A percentile compares a stretch with the other conserved stretches of the same genome.
phyloP scores from a whole-genome alignment of 1,284 basidiomycete genomes.

The Heterobasidion occidentale region DNA sequence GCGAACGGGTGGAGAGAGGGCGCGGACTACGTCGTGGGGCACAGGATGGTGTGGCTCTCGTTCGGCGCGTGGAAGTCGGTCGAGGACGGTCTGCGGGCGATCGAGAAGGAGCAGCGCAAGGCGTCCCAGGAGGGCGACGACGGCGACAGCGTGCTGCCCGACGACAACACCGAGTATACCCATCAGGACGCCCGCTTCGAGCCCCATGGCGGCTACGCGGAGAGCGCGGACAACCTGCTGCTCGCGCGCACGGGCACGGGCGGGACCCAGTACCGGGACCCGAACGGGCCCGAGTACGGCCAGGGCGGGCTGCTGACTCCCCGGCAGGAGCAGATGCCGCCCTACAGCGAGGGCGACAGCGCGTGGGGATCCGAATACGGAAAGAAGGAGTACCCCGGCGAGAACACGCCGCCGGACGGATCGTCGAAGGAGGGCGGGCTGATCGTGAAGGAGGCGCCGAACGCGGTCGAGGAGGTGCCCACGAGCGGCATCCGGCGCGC shows the following conservation, averaged over 20 bases:
- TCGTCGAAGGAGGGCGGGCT: slow-evolving; percentile 43
- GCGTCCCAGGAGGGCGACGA: slow-evolving; percentile 32
- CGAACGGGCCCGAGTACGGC: slow-evolving; percentile 41
- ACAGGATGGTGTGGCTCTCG: slow-evolving; percentile 65
- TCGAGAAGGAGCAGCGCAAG: slow-evolving; percentile 57
- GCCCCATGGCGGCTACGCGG: slow-evolving; percentile 28
- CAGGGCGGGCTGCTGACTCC: slow-evolving; percentile 43
- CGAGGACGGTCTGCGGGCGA: slow-evolving; percentile 68
- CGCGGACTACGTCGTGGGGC: slow-evolving; percentile 61
- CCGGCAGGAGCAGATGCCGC: slow-evolving; percentile 20
- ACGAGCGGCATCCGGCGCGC: slow-evolving; percentile 62
- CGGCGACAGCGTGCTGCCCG: slow-evolving; percentile 42
- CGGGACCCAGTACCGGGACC: slow-evolving; percentile 41
- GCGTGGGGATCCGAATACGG: slow-evolving; percentile 50
- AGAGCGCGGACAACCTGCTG: slow-evolving; percentile 61
- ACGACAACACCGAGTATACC: slow-evolving; percentile 62
- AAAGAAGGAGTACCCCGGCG: slow-evolving; percentile 29
- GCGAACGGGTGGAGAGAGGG: slow-evolving; percentile 74
- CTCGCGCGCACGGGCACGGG: slow-evolving; percentile 40
- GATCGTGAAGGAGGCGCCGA: slow-evolving; percentile 50
- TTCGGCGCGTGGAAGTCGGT: slow-evolving; percentile 80
- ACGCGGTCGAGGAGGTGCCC: slow-evolving; percentile 80
- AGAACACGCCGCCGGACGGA: slow-evolving; percentile 8
- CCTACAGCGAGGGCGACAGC: slow-evolving; percentile 27
- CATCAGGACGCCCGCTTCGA: slow-evolving; percentile 33